Conservation (phyloP, 148 eudicot species). For the Camellia granthamiana region DNA sequence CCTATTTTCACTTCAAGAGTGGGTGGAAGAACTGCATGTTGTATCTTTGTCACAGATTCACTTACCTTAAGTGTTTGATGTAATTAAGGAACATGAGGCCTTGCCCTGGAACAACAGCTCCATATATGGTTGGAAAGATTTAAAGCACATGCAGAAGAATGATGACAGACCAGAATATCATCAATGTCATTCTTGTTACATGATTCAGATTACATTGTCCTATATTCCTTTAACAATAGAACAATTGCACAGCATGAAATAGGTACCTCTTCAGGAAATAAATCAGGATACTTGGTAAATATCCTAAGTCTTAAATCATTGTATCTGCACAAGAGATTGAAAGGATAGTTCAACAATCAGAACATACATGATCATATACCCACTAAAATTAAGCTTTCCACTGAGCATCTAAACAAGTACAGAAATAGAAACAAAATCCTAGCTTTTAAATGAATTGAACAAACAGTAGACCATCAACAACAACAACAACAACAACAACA, state of each 20-base stretch:
- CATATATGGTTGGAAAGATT: no score
- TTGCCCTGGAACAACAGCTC: not conserved
- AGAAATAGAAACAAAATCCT: not conserved
- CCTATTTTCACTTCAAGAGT: not conserved
- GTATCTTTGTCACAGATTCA: not conserved
- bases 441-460: not conserved
- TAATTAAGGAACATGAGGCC: not conserved
- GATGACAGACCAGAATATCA: no score
- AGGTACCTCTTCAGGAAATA: conserved; percentile 89
- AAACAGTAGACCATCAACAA: not conserved
- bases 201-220: not conserved
- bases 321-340: conserved; percentile 56
- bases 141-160: no score
- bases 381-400: not conserved
- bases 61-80: not conserved
- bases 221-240: not conserved
- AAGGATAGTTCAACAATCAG: not conserved
- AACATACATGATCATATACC: not conserved
- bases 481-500: not conserved
- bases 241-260: not conserved
- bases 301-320: conserved; percentile 81
- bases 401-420: not conserved
- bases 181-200: no score
- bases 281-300: conserved; percentile 83
- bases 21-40: not conserved